Evolutionary conservation across 768 basidiomycete species (phyloP).

Genomic region (Suillus americanus): DNA sequence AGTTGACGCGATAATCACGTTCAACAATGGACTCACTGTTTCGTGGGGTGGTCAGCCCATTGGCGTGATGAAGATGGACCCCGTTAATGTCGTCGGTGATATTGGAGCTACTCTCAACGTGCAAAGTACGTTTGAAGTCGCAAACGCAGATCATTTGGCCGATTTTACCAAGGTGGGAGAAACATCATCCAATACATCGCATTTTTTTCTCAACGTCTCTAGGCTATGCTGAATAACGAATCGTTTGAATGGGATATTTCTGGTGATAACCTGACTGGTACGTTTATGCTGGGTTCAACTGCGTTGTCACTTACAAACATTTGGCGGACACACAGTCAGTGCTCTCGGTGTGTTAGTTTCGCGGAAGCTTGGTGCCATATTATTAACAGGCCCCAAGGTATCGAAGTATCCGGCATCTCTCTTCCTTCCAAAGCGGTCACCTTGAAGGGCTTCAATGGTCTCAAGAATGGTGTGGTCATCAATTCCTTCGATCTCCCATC

Average conservation of each 20-base stretch:
- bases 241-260: conserved; percentile 71
- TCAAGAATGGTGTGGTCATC: conserved; percentile 62
- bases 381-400: conserved; percentile 37
- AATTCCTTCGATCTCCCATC: conserved; percentile 68
- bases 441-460: conserved; percentile 69
- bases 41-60: conserved; percentile 58
- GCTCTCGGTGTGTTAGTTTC: conserved; percentile 47
- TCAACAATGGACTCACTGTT: conserved; percentile 60
- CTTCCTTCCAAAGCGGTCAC: conserved; percentile 58
- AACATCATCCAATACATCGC: not conserved
- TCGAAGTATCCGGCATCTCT: conserved; percentile 54
- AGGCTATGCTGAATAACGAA: conserved; percentile 60
- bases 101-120: conserved; percentile 60
- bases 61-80: conserved; percentile 59
- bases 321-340: conserved; percentile 38
- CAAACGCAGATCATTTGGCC: conserved; percentile 54
- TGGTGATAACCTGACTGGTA: conserved; percentile 61
- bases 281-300: conserved; percentile 10
- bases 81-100: conserved; percentile 58
- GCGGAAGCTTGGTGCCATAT: not conserved
- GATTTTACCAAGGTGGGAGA: conserved; percentile 58
- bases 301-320: conserved; percentile 8
- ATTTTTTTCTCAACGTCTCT: conserved; percentile 1
- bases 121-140: conserved; percentile 56
- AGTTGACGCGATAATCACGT: conserved; percentile 70